Base-by-base conservation (phyloP, 2,329 filamentous ascomycete genomes). In the Parastagonospora avenae region DNA sequence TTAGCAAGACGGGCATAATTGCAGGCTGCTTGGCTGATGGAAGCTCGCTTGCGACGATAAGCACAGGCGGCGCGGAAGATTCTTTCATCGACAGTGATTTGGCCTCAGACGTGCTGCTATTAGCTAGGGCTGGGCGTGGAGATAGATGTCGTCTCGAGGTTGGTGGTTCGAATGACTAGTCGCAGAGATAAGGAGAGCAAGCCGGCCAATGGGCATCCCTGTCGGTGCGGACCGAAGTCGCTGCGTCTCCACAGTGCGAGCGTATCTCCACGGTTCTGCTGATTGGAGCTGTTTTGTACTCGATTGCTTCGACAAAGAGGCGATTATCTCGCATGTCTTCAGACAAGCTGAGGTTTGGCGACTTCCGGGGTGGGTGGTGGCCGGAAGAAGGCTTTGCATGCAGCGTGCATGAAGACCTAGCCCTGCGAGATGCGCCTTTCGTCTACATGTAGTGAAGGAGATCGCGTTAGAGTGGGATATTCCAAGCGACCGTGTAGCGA, bases 1-100 rank as follows among this genome's bases (percentile, higher is more conserved):
- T 54, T 31, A 37, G 48, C 46, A 39, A 54, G 9, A 14, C 44
- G n/a, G 39, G 16, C 44, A 35, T 24, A 24, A 24, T 37, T 30
- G 36, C 46, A 54, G 48, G 39, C 19, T 3, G 3, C 19, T 24
- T 24, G 19, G 5, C 19, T 24, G 3, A 5, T 24, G 19, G 19
- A 24, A 24, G 11, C 19, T 60, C 45, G 54, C 59, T 50, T 60
- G 46, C 42, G 41, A 60, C 57, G 61, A 64, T 64, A 66, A 66
- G 59, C 28, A 39, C 46, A 36, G 35, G 44, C 42, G 35, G 36
- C 19, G 42, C 47, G 51, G 50, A 57, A 43, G 12, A 29, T 48
- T 48, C 38, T 46, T 11, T 30, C n/a, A 16, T 35, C 30, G 36
- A 46, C 40, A 11, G 24, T 55, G 50, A 61, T 50, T 61, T 57